These are phyloP conservation scores for Alternaria sp. DNA, from an alignment of 2,329 filamentous ascomycete genomes.

Conservation along the genomic window DNA sequence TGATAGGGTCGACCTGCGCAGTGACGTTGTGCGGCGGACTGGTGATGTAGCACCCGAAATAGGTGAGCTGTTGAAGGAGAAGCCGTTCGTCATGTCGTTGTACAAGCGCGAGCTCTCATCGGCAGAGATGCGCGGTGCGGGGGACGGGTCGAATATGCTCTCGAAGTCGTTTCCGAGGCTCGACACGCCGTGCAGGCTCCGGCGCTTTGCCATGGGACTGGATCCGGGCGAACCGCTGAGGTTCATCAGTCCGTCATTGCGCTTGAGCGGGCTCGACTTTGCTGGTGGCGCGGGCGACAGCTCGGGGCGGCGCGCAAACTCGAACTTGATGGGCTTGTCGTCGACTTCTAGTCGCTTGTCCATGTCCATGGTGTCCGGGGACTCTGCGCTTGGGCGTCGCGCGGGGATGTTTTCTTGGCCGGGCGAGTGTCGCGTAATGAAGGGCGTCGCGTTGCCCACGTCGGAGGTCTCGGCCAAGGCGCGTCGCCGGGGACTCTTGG, in stretches of 20 bases:
- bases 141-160: constrained; percentile 74
- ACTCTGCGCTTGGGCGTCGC: constrained; percentile 38
- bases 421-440: constrained; percentile 55
- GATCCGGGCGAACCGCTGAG: constrained; percentile 78
- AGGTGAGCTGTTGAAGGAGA: constrained; percentile 46
- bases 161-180: constrained; percentile 65
- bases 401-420: constrained; percentile 54
- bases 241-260: constrained; percentile 89
- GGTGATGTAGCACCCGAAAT: constrained; percentile 39
- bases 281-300: constrained; percentile 54
- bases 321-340: constrained; percentile 56
- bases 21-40: constrained; percentile 65
- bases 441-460: constrained; percentile 70
- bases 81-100: constrained; percentile 39
- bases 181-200: constrained; percentile 80
- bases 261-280: constrained; percentile 84
- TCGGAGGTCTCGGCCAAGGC: constrained; percentile 74
- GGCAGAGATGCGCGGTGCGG: constrained; percentile 20
- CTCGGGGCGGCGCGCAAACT: constrained; percentile 47
- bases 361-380: constrained; percentile 38
- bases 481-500: constrained; percentile 77
- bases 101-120: constrained; percentile 33
- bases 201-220: constrained; percentile 88
- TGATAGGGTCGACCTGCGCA: constrained; percentile 86
- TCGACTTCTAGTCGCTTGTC: constrained; percentile 52